Conservation (phyloP, 2,329 filamentous ascomycete genomes). For the Clonostachys solani region DNA sequence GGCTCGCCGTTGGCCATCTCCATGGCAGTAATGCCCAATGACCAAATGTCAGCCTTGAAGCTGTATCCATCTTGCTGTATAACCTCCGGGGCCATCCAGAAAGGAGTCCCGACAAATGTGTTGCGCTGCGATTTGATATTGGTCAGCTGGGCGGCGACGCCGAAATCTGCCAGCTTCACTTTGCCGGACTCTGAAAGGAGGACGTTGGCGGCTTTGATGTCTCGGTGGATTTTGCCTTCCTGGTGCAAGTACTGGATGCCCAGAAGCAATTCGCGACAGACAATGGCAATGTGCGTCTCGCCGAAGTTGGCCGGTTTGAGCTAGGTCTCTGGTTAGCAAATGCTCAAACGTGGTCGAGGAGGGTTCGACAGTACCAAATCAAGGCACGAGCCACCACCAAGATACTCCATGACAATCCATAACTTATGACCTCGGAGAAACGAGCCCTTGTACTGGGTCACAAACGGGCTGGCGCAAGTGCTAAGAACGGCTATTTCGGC, state of each 20-base stretch:
- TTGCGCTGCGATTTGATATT: slow-evolving; percentile 98
- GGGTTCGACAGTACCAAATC: slow-evolving; percentile 62
- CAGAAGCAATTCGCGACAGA: slow-evolving; percentile 85
- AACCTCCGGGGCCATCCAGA: slow-evolving; percentile 96
- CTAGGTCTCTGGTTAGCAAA: slow-evolving; percentile 39
- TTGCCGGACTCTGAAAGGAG: slow-evolving; percentile 87
- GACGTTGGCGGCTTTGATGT: slow-evolving; percentile 95
- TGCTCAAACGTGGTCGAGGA: slow-evolving; percentile 4
- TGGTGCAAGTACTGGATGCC: slow-evolving; percentile 91
- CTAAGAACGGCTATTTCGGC: slow-evolving; percentile 94
- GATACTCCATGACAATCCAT: slow-evolving; percentile 99
- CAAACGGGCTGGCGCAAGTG: slow-evolving; percentile 89
- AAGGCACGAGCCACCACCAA: slow-evolving; percentile 91
- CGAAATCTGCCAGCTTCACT: slow-evolving; percentile 96
- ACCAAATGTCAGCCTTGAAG: slow-evolving; percentile 94
- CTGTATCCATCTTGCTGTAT: slow-evolving; percentile 82
- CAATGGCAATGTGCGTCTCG: slow-evolving; percentile 88
- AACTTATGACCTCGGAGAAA: slow-evolving; percentile 95
- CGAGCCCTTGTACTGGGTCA: slow-evolving; percentile 94
- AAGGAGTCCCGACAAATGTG: slow-evolving; percentile 95
- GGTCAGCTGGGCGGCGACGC: slow-evolving; percentile 91
- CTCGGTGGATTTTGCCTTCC: slow-evolving; percentile 93
- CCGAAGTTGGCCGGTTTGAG: slow-evolving; percentile 86
- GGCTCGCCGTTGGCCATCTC: slow-evolving; percentile 86
- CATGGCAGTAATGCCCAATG: slow-evolving; percentile 85